phyloP scores from a whole-genome alignment of 179 eudicot species.

The Beta corolliflora region DNA sequence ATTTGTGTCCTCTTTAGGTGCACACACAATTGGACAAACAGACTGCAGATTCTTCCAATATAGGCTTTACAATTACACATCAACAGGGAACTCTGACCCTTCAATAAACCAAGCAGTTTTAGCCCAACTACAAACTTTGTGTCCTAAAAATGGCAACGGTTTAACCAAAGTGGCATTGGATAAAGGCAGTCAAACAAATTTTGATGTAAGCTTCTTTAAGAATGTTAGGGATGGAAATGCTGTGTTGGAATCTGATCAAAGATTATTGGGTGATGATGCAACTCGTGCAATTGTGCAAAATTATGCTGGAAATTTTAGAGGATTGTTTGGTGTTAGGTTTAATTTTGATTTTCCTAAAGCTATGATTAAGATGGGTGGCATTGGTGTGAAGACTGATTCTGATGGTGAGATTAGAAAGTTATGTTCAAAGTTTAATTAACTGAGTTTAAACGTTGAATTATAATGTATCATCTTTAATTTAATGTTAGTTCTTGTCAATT shows the following conservation, averaged over 20 bases:
- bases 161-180: conserved; percentile 56
- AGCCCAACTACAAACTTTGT: conserved; percentile 43
- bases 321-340: conserved; percentile 64
- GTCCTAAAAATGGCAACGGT: conserved; percentile 59
- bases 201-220: conserved; percentile 65
- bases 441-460: not conserved
- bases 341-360: conserved; percentile 64
- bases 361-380: conserved; percentile 73
- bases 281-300: conserved; percentile 49
- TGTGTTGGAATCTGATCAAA: conserved; percentile 74
- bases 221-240: conserved; percentile 63
- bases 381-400: conserved; percentile 64
- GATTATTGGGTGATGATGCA: conserved; percentile 55
- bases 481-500: too few species aligned
- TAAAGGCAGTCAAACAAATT: conserved; percentile 42
- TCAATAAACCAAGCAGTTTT: conserved; percentile 49
- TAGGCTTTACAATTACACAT: conserved; percentile 72
- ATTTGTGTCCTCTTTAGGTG: conserved; percentile 41
- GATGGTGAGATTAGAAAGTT: conserved; percentile 67
- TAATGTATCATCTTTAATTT: not conserved
- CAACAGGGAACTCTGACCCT: conserved; percentile 72
- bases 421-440: conserved; percentile 63
- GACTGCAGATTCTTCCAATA: conserved; percentile 64
- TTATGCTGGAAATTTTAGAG: conserved; percentile 63
- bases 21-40: conserved; percentile 79